These are phyloP conservation scores for Abrus pulchellus DNA, from an alignment of 306 rosid genomes.

Conservation along the genomic window DNA sequence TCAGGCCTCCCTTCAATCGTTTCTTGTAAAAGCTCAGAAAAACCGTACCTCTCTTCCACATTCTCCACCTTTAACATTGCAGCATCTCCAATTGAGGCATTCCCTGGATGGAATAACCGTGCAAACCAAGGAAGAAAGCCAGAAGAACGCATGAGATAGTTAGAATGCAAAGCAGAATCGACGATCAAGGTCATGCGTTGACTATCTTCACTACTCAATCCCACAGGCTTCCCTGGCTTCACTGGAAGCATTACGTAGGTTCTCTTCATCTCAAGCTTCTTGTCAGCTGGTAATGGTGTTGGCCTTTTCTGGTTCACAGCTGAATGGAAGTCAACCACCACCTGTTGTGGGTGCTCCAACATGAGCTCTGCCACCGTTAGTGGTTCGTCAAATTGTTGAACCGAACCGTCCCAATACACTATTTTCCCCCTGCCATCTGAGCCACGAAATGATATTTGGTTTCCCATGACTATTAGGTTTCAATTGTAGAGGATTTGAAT, in stretches of 20 bases:
- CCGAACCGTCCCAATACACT: conserved; percentile 70
- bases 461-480: conserved; percentile 63
- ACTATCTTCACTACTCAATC: conserved; percentile 62
- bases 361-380: conserved; percentile 82
- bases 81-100: conserved; percentile 7
- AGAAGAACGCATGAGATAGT: conserved; percentile 47
- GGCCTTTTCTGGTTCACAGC: conserved; percentile 61
- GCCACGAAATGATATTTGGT: conserved; percentile 51
- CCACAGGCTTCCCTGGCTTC: conserved; percentile 72
- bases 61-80: conserved; percentile 40
- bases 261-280: conserved; percentile 62
- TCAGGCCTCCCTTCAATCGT: conserved; percentile 63
- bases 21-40: conserved; percentile 57
- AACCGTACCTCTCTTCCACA: conserved; percentile 34
- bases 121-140: conserved; percentile 69
- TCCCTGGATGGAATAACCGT: conserved; percentile 45
- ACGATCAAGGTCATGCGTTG: conserved; percentile 52
- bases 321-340: conserved; percentile 73
- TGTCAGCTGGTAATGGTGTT: conserved; percentile 75
- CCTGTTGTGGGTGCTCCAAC: conserved; percentile 89
- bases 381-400: conserved; percentile 65
- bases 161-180: conserved; percentile 56
- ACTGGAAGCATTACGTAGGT: conserved; percentile 79
- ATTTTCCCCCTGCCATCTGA: conserved; percentile 55
- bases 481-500: neutral